Percentiles rank a stretch among this genome's conserved stretches.
Evolutionary conservation across 2,329 filamentous ascomycete genomes (phyloP).

Genomic region (Hymenoscyphus linearis): DNA sequence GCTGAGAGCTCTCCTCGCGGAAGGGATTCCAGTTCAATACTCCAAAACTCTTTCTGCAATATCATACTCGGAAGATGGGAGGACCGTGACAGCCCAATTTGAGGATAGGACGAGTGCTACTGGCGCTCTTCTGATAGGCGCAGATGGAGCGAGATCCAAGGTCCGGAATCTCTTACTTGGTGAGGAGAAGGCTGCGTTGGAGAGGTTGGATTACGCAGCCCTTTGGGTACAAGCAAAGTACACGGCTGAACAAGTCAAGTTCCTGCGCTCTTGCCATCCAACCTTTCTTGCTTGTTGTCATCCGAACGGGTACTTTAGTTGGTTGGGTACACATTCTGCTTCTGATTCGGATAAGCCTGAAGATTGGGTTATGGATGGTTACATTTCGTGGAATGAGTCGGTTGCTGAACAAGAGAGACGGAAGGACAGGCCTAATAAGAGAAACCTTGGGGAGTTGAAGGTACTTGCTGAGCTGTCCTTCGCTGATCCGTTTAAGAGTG

Average conservation of each 20-base stretch:
- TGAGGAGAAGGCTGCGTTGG: conserved; percentile 29
- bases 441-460: background rate
- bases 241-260: conserved; percentile 37
- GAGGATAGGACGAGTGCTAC: conserved; percentile 27
- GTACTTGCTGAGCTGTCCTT: background rate
- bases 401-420: background rate
- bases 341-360: conserved; percentile 34
- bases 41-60: conserved; percentile 34
- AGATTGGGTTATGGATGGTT: conserved; percentile 41
- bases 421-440: background rate
- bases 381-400: conserved; percentile 36
- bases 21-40: conserved; percentile 15
- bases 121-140: conserved; percentile 31
- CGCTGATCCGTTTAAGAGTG: conserved; percentile 32
- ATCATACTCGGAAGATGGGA: conserved; percentile 23
- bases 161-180: conserved; percentile 30
- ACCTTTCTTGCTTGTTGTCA: conserved; percentile 39
- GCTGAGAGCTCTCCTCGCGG: conserved; percentile 5
- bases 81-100: conserved; percentile 28
- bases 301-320: conserved; percentile 38
- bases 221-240: conserved; percentile 40
- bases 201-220: conserved; percentile 37
- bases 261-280: conserved; percentile 38
- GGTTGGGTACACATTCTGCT: conserved; percentile 39
- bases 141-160: conserved; percentile 31